Percentiles rank a stretch among this genome's conserved stretches.
These are phyloP conservation scores for Tulasnella sp. DNA, from an alignment of 768 basidiomycete species.

Conservation along the genomic window DNA sequence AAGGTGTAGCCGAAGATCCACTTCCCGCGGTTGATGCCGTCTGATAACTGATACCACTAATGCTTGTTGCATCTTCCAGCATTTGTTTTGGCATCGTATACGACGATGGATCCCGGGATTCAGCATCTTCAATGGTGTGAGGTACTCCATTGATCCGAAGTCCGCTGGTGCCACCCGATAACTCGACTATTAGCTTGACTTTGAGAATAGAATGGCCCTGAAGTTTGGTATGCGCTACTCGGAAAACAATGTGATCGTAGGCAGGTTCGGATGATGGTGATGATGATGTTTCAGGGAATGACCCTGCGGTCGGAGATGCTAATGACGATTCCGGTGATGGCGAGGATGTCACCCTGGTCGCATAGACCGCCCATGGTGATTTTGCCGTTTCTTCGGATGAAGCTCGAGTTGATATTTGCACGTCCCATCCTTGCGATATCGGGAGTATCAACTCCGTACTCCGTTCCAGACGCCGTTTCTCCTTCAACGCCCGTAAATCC, in stretches of 20 bases:
- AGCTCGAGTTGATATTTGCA: constrained; percentile 62
- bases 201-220: constrained; percentile 68
- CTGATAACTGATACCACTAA: constrained; percentile 49
- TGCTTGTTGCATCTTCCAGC: constrained; percentile 60
- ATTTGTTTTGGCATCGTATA: constrained; percentile 47
- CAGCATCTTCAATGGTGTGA: constrained; percentile 45
- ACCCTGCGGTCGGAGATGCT: constrained; percentile 5
- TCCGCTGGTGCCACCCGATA: constrained; percentile 57
- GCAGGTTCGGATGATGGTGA: constrained; percentile 32
- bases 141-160: constrained; percentile 79
- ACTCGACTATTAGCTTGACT: constrained; percentile 66
- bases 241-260: constrained; percentile 38
- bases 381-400: constrained; percentile 58
- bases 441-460: constrained; percentile 75
- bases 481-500: constrained; percentile 49
- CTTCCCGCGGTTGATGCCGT: constrained; percentile 24
- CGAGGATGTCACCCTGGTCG: constrained; percentile 11
- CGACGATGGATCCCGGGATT: constrained; percentile 54
- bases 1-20: not conserved
- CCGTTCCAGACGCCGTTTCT: constrained; percentile 55
- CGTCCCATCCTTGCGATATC: constrained; percentile 69
- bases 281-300: constrained; percentile 34
- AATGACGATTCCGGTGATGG: constrained; percentile 15
- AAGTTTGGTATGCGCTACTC: constrained; percentile 57
- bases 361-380: constrained; percentile 49